Conservation (phyloP, 441 rosid genomes). For the Lepidium campestre region DNA sequence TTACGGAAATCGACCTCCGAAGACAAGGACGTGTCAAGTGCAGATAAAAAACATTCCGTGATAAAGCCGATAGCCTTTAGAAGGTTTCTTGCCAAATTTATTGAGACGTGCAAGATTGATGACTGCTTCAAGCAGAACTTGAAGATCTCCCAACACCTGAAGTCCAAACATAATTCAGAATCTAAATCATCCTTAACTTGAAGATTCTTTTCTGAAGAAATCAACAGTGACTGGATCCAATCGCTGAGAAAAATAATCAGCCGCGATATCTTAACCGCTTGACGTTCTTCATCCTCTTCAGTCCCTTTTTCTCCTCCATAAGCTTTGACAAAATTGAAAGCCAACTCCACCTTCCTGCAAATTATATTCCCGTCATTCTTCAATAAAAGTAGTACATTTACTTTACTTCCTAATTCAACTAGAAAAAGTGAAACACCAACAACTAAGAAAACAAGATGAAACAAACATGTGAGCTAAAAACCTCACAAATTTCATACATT, state of each 20-base stretch:
- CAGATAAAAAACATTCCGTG: conserved; percentile 36
- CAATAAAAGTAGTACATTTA: not conserved
- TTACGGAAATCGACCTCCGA: conserved; percentile 21
- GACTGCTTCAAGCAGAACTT: conserved; percentile 72
- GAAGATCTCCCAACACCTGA: conserved; percentile 77
- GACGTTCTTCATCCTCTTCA: conserved; percentile 39
- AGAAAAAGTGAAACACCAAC: not conserved
- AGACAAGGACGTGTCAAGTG: conserved; percentile 23
- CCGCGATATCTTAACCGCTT: conserved; percentile 57
- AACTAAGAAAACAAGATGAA: not conserved
- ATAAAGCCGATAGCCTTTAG: conserved; percentile 46
- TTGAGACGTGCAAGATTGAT: conserved; percentile 44
- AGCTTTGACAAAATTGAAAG: conserved; percentile 42
- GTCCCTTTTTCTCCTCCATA: conserved; percentile 26
- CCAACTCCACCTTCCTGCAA: conserved; percentile 80
- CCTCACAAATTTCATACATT: not conserved
- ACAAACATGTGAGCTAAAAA: not conserved
- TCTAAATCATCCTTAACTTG: conserved; percentile 24
- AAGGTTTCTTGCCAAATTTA: conserved; percentile 49
- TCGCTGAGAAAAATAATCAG: conserved; percentile 59
- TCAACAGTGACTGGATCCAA: conserved; percentile 71
- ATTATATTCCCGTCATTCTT: not conserved
- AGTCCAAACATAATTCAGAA: conserved; percentile 50
- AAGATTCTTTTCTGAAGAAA: conserved; percentile 42
- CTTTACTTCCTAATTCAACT: not conserved